Evolutionary conservation across 495 filamentous ascomycete genomes (phyloP), one percentile per base, ranked within the genome.

Genomic region (Hypoxylon crocopeplum): DNA sequence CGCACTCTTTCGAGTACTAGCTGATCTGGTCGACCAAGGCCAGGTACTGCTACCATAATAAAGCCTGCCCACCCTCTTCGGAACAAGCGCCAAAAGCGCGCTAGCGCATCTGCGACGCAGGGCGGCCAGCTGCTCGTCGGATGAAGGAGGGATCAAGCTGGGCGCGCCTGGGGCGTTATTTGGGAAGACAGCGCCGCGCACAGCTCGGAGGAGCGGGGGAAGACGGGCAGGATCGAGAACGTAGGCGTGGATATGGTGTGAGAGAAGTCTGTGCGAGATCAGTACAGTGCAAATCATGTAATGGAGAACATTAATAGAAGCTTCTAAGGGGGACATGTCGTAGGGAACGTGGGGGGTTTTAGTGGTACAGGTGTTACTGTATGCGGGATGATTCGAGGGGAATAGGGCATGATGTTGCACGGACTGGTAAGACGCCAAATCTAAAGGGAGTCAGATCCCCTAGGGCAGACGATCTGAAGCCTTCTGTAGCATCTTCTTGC

Each of bases 111-210:
- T 77, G 48, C 70, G 72, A 52, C 79, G 75, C 55, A 86, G 67
- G 27, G 66, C 77, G 42, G 68, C 72, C 52, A 79, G 69, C 62
- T 78, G 72, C 49, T 78, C 75, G 30, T 77, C 69, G 58, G 73
- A 76, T 21, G 76, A 71, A 48, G 82, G 81, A 21, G 78, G 64
- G 20, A 74, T 56, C 49, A 82, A 69, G 46, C 70, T 73, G 53
- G 79, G 67, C 10, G 72, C 68, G 29, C 75, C 82, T 54, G 76
- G 78, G 52, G 83, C 73, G 74, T 94, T 93, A 75, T 87, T 84
- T 21, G 93, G 92, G 70, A 96, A 96, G 36, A 96, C 74, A 48
- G 87, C 80, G 42, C 80, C 82, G 70, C 93, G 86, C 64, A 85
- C 79, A 50, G 80, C 82, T 67, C 85, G 83, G 56, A 98, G 86